phyloP scores from a whole-genome alignment of 805 yeast species.

The Metschnikowia dekortorum region DNA sequence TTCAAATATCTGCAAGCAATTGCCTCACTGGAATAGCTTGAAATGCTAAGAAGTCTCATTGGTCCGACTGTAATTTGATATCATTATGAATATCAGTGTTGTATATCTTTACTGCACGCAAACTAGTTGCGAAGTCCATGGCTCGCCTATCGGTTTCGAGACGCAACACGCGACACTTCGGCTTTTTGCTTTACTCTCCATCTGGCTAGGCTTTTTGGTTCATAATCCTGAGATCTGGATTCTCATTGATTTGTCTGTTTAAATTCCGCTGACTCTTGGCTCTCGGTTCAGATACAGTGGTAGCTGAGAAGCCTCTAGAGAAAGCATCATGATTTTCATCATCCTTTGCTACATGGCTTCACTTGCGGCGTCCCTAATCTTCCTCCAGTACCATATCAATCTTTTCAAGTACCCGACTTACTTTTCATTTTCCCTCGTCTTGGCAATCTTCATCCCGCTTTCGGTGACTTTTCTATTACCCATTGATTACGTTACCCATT shows the following conservation, averaged over 20 bases:
- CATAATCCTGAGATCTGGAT: not conserved
- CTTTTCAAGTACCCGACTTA: slow-evolving; percentile 34
- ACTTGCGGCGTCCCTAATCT: slow-evolving; percentile 25
- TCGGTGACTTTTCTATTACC: slow-evolving; percentile 73
- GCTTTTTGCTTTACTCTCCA: not conserved
- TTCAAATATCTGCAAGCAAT: not conserved
- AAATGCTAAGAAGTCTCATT: no score
- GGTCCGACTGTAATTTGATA: not conserved
- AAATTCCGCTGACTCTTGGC: not conserved
- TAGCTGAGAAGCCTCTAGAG: not conserved
- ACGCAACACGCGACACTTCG: not conserved
- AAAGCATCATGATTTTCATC: slow-evolving; percentile 7
- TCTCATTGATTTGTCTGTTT: not conserved
- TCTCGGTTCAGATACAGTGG: not conserved
- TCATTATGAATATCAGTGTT: not conserved
- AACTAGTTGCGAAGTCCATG: not conserved
- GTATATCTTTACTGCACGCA: not conserved
- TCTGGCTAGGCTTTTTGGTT: not conserved
- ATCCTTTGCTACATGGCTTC: slow-evolving; percentile 26
- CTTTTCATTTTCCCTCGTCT: slow-evolving; percentile 43
- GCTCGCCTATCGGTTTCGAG: not conserved
- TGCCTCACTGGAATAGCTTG: no score
- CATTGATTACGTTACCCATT: slow-evolving; percentile 60
- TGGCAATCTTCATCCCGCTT: slow-evolving; percentile 70
- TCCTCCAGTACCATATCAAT: slow-evolving; percentile 34